phyloP scores from a whole-genome alignment of 495 filamentous ascomycete species.

The Penicillium pulvis region DNA sequence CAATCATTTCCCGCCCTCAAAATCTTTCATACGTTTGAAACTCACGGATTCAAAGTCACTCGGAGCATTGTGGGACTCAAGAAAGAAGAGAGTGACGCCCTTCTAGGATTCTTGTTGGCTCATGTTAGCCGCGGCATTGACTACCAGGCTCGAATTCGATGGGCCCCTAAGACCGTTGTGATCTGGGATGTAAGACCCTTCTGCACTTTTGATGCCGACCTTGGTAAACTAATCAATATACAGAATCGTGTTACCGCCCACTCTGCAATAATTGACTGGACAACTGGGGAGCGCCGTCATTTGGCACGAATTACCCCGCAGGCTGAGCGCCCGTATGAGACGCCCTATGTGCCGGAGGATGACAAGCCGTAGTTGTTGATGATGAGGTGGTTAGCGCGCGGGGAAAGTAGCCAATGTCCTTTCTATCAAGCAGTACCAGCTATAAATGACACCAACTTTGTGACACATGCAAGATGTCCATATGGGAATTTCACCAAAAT shows the following conservation, averaged over 20 bases:
- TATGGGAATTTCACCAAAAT: too few relatives aligned
- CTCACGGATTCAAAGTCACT: constrained; percentile 52
- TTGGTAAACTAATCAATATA: constrained; percentile 12
- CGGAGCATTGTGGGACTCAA: constrained; percentile 73
- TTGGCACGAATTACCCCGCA: constrained; percentile 82
- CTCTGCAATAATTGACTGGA: constrained; percentile 79
- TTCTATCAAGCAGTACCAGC: neutral
- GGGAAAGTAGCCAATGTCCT: neutral
- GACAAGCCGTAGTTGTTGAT: neutral
- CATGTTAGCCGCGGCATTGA: constrained; percentile 75
- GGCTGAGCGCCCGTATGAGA: constrained; percentile 56
- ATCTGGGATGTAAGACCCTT: constrained; percentile 67
- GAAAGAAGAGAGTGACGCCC: constrained; percentile 74
- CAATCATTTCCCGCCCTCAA: neutral
- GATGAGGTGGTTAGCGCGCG: too few relatives aligned
- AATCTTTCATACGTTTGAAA: neutral
- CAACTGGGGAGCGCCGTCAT: constrained; percentile 70
- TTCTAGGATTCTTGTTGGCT: constrained; percentile 77
- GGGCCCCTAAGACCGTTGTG: constrained; percentile 74
- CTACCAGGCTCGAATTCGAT: constrained; percentile 76
- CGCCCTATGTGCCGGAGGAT: constrained; percentile 30
- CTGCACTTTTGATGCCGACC: too few relatives aligned
- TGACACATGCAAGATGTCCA: too few relatives aligned
- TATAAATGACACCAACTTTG: too few relatives aligned
- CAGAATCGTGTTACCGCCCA: constrained; percentile 78